These are phyloP conservation scores for Rickenella mellea DNA, from an alignment of 768 basidiomycete genomes.

Conservation along the genomic window DNA sequence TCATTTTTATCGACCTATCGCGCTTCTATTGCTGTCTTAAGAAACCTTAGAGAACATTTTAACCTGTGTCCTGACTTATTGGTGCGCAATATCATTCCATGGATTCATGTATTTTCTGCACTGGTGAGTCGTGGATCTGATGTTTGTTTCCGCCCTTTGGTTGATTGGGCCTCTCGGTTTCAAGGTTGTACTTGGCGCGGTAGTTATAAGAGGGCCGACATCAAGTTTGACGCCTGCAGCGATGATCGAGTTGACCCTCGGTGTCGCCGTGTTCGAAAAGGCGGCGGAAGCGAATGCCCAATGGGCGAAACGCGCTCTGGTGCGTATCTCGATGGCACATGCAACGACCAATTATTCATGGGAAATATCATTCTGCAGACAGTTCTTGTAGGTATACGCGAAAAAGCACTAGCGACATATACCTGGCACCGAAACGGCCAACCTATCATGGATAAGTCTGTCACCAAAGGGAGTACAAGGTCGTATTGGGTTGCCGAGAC, in stretches of 20 bases:
- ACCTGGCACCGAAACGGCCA: too few relatives aligned
- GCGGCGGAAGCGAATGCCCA: slow-evolving; percentile 40
- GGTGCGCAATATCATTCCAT: slow-evolving; percentile 53
- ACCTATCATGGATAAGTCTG: too few relatives aligned
- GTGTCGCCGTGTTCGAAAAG: slow-evolving; percentile 53
- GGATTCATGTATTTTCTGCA: slow-evolving; percentile 47
- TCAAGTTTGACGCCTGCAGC: slow-evolving; percentile 62
- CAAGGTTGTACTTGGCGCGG: slow-evolving; percentile 50
- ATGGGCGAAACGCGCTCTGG: too few relatives aligned
- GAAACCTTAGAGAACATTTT: slow-evolving; percentile 35
- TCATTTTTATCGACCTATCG: slow-evolving; percentile 66
- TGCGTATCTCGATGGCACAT: too few relatives aligned
- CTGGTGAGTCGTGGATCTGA: slow-evolving; percentile 17
- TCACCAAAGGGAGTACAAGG: too few relatives aligned
- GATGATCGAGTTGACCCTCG: slow-evolving; percentile 55
- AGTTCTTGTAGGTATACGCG: too few relatives aligned
- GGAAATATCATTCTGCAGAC: too few relatives aligned
- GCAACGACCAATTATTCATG: too few relatives aligned
- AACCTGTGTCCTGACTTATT: slow-evolving; percentile 53
- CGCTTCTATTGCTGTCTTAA: slow-evolving; percentile 59
- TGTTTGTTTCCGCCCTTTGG: too few relatives aligned
- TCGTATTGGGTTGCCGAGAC: too few relatives aligned
- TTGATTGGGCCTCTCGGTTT: too few relatives aligned
- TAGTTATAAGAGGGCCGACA: slow-evolving; percentile 36
- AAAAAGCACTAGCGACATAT: too few relatives aligned